phyloP scores from a whole-genome alignment of 306 rosid genomes.

The Comarum palustre region DNA sequence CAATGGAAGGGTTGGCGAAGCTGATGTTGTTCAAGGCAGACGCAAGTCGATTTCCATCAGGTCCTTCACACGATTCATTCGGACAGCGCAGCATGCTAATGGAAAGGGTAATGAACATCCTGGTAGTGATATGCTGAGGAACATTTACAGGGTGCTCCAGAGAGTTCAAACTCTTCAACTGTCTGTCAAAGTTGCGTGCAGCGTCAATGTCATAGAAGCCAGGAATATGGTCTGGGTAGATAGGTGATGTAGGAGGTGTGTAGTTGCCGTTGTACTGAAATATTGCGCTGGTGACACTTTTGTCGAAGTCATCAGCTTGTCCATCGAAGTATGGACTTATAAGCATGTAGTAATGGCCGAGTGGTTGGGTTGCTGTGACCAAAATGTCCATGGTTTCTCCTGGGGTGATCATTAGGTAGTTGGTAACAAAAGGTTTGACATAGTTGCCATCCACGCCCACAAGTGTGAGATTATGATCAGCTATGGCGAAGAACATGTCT shows the following conservation, averaged over 20 bases:
- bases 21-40: conserved; percentile 50
- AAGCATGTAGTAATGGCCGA: conserved; percentile 43
- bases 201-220: conserved; percentile 29
- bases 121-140: conserved; percentile 36
- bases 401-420: conserved; percentile 45
- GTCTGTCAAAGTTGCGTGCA: conserved; percentile 21
- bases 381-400: conserved; percentile 49
- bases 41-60: conserved; percentile 40
- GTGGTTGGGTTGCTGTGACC: conserved; percentile 39
- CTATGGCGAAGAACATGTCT: conserved; percentile 38
- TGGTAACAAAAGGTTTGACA: conserved; percentile 29
- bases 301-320: conserved; percentile 24
- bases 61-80: conserved; percentile 38
- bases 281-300: conserved; percentile 40
- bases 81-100: conserved; percentile 34
- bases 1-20: conserved; percentile 32
- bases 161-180: conserved; percentile 34
- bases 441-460: conserved; percentile 44
- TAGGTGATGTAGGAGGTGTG: not conserved
- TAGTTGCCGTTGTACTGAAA: conserved; percentile 36
- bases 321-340: conserved; percentile 31
- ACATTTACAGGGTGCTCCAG: conserved; percentile 29
- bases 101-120: conserved; percentile 30
- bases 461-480: conserved; percentile 46
- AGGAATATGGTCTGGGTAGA: conserved; percentile 29